phyloP scores from a whole-genome alignment of 495 filamentous ascomycete genomes.

The Xylaria castorea region DNA sequence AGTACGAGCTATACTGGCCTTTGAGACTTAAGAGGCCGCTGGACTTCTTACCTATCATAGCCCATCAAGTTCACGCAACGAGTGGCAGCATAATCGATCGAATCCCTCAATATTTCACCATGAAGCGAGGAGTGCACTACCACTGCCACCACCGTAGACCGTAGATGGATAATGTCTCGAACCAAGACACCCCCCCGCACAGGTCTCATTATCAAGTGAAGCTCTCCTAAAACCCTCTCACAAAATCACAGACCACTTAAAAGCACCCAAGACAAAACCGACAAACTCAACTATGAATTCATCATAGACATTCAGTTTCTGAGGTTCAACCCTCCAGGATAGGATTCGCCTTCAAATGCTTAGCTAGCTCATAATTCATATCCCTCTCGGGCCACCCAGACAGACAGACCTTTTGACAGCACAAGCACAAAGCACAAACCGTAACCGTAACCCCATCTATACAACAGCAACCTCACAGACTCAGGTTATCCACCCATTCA shows the following conservation, averaged over 20 bases:
- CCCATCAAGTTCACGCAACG: not conserved
- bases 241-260: not conserved
- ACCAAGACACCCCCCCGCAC: not conserved
- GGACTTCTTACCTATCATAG: not conserved
- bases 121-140: not conserved
- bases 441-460: not conserved
- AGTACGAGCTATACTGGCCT: not conserved
- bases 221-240: not conserved
- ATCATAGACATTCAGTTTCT: not conserved
- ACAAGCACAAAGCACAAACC: not conserved
- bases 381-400: not conserved
- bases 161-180: not conserved
- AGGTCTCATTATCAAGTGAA: not conserved
- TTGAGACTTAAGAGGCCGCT: not conserved
- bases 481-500: slow-evolving; percentile 7
- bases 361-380: not conserved
- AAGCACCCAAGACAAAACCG: not conserved
- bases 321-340: not conserved
- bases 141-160: not conserved
- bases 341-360: not conserved
- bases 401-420: not conserved
- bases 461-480: slow-evolving; percentile 5
- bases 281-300: not conserved
- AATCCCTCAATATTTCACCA: not conserved
- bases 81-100: not conserved